Conservation (phyloP, 225 moss, liverwort and hornwort species). For the Asterella californica region DNA sequence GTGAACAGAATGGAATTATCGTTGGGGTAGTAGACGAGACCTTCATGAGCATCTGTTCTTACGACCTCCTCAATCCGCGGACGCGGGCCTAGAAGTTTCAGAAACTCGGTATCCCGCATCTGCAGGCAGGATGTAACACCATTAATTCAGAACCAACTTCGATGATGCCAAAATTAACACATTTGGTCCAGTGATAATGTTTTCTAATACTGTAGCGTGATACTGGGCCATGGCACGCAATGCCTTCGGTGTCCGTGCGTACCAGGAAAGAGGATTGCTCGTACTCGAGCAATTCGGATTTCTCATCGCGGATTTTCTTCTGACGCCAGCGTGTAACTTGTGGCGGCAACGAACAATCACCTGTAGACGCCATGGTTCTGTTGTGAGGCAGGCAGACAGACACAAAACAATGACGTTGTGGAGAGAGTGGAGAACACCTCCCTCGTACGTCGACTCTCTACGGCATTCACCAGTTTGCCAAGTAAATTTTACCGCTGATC, state of each 20-base stretch:
- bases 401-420: too few relatives aligned
- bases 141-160: too few relatives aligned
- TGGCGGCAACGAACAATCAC: not conserved
- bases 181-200: too few relatives aligned
- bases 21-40: conserved; percentile 62
- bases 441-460: too few relatives aligned
- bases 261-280: not conserved
- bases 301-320: conserved; percentile 8
- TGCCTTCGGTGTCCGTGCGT: not conserved
- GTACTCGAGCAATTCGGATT: not conserved
- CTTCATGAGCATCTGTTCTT: conserved; percentile 62
- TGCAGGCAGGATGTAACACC: conserved; percentile 19
- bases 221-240: too few relatives aligned
- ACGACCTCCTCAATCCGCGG: conserved; percentile 49
- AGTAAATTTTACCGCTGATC: too few relatives aligned
- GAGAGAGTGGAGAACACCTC: too few relatives aligned
- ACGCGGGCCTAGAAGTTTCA: conserved; percentile 52
- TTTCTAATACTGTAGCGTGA: not conserved
- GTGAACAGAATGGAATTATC: conserved; percentile 56
- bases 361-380: not conserved
- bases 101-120: conserved; percentile 64
- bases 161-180: not conserved
- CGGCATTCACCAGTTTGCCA: too few relatives aligned
- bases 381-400: too few relatives aligned
- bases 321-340: conserved; percentile 13